phyloP scores from a whole-genome alignment of 1,139 yeast genomes.

The Neolecta irregularis region DNA sequence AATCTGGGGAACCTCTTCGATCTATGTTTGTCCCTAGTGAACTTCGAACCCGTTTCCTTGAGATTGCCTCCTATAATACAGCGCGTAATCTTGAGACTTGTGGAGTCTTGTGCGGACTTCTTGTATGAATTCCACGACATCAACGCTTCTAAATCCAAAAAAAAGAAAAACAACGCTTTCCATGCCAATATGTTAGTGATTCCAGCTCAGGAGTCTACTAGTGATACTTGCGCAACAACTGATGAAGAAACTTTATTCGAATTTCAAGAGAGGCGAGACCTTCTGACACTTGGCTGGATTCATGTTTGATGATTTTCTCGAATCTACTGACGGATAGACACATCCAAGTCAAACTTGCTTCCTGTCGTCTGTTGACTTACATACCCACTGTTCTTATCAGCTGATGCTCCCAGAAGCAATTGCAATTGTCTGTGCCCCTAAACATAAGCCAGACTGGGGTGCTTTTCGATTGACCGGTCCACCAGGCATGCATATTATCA shows the following conservation, averaged over 20 bases:
- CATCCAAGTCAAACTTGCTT: constrained; percentile 55
- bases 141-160: not conserved
- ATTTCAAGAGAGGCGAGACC: constrained; percentile 35
- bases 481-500: constrained; percentile 39
- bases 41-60: constrained; percentile 30
- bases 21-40: constrained; percentile 34
- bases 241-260: constrained; percentile 42
- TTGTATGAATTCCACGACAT: constrained; percentile 18
- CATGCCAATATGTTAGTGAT: constrained; percentile 42
- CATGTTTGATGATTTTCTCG: constrained; percentile 22
- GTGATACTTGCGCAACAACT: constrained; percentile 42
- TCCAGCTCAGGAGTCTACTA: constrained; percentile 44
- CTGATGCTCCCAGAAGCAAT: constrained; percentile 52
- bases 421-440: constrained; percentile 47
- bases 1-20: constrained; percentile 38
- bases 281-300: constrained; percentile 51
- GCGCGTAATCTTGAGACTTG: constrained; percentile 40
- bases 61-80: constrained; percentile 35
- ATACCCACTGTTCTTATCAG: constrained; percentile 49
- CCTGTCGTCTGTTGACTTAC: constrained; percentile 44
- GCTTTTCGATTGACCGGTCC: constrained; percentile 46
- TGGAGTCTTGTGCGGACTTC: constrained; percentile 44
- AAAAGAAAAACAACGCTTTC: constrained; percentile 35
- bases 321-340: constrained; percentile 22
- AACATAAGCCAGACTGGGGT: constrained; percentile 34